Evolutionary conservation across 768 basidiomycete species (phyloP).

Genomic region (Leccinum imitatum): DNA sequence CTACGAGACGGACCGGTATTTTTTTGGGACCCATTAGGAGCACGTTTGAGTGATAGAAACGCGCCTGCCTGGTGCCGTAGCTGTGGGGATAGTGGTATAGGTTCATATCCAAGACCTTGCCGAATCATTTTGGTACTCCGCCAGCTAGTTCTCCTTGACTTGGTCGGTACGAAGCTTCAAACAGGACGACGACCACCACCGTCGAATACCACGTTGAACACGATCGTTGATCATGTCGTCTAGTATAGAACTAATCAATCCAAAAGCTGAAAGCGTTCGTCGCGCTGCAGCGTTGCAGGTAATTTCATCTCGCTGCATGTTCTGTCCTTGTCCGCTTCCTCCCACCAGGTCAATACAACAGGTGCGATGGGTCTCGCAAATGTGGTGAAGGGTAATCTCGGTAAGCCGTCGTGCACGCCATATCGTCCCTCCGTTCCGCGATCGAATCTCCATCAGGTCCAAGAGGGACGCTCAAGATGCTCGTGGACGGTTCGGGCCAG

Average conservation of each 20-base stretch:
- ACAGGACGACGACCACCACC: slow-evolving; percentile 15
- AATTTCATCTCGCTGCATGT: slow-evolving; percentile 22
- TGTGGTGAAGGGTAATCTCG: slow-evolving; percentile 96
- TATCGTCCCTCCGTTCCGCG: slow-evolving; percentile 16
- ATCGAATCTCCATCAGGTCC: slow-evolving; percentile 61
- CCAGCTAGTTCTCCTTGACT: slow-evolving; percentile 2
- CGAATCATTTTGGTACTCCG: slow-evolving; percentile 34
- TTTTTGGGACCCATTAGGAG: slow-evolving; percentile 15
- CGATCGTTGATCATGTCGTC: slow-evolving; percentile 51
- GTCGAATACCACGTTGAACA: slow-evolving; percentile 22
- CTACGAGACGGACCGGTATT: slow-evolving; percentile 19
- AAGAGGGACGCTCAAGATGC: slow-evolving; percentile 97
- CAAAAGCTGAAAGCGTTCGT: slow-evolving; percentile 91
- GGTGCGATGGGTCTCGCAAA: slow-evolving; percentile 97
- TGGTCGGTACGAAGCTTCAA: slow-evolving; percentile 5
- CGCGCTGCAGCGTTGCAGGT: slow-evolving; percentile 92
- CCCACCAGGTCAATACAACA: slow-evolving; percentile 76
- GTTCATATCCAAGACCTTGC: slow-evolving; percentile 30
- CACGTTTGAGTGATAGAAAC: slow-evolving; percentile 32
- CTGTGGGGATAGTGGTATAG: slow-evolving; percentile 26
- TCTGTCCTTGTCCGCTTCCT: slow-evolving; percentile 22
- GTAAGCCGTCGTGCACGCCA: slow-evolving; percentile 45
- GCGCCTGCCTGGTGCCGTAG: slow-evolving; percentile 36
- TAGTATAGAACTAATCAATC: slow-evolving; percentile 94
- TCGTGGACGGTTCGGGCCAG: slow-evolving; percentile 96